These are phyloP conservation scores for Fraxinus americana DNA, from an alignment of 257 asterid genomes.

Conservation along the genomic window DNA sequence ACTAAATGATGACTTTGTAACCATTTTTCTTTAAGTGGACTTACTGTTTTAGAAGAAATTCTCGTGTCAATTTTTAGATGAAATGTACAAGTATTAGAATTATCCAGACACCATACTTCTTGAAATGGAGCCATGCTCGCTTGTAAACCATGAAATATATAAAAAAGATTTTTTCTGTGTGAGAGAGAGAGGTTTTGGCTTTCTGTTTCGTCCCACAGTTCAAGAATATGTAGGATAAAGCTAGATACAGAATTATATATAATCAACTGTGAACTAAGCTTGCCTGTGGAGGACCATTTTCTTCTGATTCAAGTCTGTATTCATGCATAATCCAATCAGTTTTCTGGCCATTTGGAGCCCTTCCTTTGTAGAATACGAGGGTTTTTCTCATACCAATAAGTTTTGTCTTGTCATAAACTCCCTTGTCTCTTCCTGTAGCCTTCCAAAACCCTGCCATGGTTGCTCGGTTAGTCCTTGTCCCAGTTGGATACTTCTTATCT, in stretches of 20 bases:
- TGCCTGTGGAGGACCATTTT: slow-evolving; percentile 68
- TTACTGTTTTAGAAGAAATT: neutral
- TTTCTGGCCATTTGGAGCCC: slow-evolving; percentile 77
- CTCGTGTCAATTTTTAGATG: neutral
- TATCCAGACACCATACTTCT: neutral
- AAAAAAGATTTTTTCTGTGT: no score
- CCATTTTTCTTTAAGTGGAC: neutral
- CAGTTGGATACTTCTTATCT: slow-evolving; percentile 71
- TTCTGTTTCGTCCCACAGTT: neutral
- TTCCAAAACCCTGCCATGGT: slow-evolving; percentile 80
- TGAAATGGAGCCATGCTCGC: neutral
- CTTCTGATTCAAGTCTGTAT: slow-evolving; percentile 62
- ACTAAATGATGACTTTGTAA: neutral
- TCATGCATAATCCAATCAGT: slow-evolving; percentile 80
- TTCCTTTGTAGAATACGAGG: slow-evolving; percentile 71
- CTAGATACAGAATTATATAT: neutral
- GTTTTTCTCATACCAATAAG: slow-evolving; percentile 80
- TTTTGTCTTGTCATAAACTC: slow-evolving; percentile 46
- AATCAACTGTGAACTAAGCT: slow-evolving; percentile 1
- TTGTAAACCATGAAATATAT: neutral
- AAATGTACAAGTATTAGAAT: neutral
- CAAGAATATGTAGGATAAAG: neutral
- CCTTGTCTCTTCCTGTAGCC: slow-evolving; percentile 76
- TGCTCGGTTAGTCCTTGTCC: slow-evolving; percentile 71
- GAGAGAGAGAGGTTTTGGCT: neutral